Percentiles rank a stretch among this genome's conserved stretches.
phyloP scores from a whole-genome alignment of 2,329 filamentous ascomycete species.

The Aureobasidium uvarum region DNA sequence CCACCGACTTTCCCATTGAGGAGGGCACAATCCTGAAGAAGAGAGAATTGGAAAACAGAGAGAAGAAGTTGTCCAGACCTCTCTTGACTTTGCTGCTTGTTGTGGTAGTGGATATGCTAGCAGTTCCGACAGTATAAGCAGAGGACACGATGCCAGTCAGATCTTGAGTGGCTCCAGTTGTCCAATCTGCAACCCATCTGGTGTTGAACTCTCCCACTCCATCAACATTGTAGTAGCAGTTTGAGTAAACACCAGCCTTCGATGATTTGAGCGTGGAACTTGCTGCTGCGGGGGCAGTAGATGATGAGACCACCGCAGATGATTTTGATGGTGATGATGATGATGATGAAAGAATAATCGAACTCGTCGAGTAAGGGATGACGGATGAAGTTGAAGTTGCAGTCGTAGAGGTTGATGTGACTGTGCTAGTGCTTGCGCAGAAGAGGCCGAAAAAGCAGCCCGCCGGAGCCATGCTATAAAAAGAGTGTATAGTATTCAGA shows the following conservation, averaged over 20 bases:
- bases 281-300: not conserved
- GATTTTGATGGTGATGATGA: not conserved
- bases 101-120: not conserved
- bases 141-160: conserved; percentile 18
- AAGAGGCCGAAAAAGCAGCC: conserved; percentile 1
- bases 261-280: not conserved
- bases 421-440: not conserved
- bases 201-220: conserved; percentile 20
- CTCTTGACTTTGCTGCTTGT: conserved; percentile 9
- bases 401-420: not conserved
- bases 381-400: not conserved
- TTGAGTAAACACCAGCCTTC: conserved; percentile 12
- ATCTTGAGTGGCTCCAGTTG: not conserved
- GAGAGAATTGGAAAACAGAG: not conserved
- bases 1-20: not conserved
- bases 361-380: not conserved
- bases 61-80: conserved; percentile 2
- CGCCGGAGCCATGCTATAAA: not conserved
- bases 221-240: conserved; percentile 24
- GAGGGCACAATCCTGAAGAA: conserved; percentile 4
- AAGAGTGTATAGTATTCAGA: not conserved
- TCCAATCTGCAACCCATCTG: conserved; percentile 17
- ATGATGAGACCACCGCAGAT: not conserved
- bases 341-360: not conserved
- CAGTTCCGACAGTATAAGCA: not conserved